These are phyloP conservation scores for Amoebophrya sp. DNA, from an alignment of 169 alveolate genomes.

Conservation along the genomic window DNA sequence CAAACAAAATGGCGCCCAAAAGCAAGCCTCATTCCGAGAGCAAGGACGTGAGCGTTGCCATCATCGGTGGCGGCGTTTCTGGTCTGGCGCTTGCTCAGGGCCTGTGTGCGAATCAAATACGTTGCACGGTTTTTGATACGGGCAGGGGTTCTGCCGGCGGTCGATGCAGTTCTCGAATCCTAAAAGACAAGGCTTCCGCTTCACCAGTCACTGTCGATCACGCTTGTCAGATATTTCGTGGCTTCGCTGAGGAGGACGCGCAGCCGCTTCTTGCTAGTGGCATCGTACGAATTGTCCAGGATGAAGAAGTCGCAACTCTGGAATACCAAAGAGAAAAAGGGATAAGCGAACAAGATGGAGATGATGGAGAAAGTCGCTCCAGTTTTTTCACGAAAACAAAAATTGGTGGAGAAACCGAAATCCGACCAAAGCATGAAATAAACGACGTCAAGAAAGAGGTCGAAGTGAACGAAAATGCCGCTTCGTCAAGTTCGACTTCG, in stretches of 20 bases:
- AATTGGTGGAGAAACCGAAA: too few relatives aligned
- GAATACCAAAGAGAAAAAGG: too few relatives aligned
- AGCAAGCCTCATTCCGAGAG: too few relatives aligned
- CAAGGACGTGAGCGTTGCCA: neutral
- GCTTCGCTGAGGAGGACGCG: neutral
- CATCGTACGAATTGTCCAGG: neutral
- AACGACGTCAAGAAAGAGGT: too few relatives aligned
- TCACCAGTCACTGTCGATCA: neutral
- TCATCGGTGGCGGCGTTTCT: neutral
- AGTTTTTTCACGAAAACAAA: too few relatives aligned
- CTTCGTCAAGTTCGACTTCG: too few relatives aligned
- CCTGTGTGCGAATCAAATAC: neutral
- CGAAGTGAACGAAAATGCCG: too few relatives aligned
- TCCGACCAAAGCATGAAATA: too few relatives aligned
- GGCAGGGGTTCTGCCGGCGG: neutral
- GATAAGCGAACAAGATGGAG: too few relatives aligned
- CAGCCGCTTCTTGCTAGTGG: neutral
- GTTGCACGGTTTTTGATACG: neutral
- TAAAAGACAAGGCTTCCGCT: too few relatives aligned
- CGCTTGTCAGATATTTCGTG: neutral
- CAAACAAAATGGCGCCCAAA: too few relatives aligned
- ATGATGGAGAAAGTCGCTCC: too few relatives aligned
- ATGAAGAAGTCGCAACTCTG: neutral
- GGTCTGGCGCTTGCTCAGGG: neutral
- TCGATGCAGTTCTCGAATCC: neutral